Evolutionary conservation across 2,329 filamentous ascomycete species (phyloP).

Genomic region (Hypoxylon sp.): DNA sequence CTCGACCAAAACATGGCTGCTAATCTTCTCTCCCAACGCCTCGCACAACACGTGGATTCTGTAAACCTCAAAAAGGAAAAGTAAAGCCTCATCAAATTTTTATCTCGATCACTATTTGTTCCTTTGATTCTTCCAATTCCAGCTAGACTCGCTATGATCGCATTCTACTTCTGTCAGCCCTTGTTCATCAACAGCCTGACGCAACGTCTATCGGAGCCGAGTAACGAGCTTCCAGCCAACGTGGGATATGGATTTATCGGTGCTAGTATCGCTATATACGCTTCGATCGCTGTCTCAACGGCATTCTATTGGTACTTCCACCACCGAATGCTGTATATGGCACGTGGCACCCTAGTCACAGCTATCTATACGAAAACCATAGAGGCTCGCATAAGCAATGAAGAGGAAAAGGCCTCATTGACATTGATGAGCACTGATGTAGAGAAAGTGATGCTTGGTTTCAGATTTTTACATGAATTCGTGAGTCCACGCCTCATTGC

Average conservation of each 20-base stretch:
- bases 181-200: conserved; percentile 48
- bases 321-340: conserved; percentile 45
- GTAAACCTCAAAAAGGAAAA: not conserved
- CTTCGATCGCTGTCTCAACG: conserved; percentile 51
- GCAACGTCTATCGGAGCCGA: conserved; percentile 40
- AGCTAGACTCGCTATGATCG: conserved; percentile 41
- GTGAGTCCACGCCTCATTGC: conserved; percentile 19
- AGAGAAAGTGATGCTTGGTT: conserved; percentile 51
- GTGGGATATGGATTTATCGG: conserved; percentile 55
- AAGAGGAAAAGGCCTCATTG: conserved; percentile 52
- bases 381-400: conserved; percentile 26
- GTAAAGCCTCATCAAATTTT: conserved; percentile 10
- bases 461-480: conserved; percentile 50
- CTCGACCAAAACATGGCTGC: conserved; percentile 27
- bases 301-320: conserved; percentile 53
- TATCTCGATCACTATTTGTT: conserved; percentile 8
- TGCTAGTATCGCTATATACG: conserved; percentile 51
- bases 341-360: conserved; percentile 44
- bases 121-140: conserved; percentile 27
- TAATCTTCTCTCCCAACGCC: conserved; percentile 14
- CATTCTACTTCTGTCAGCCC: conserved; percentile 48
- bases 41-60: conserved; percentile 1
- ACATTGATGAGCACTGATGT: conserved; percentile 60
- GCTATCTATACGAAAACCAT: conserved; percentile 49
- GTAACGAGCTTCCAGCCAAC: conserved; percentile 30